Evolutionary conservation across 2,329 filamentous ascomycete genomes (phyloP), one percentile per base, ranked within the genome.

Genomic region (Beauveria sp.): DNA sequence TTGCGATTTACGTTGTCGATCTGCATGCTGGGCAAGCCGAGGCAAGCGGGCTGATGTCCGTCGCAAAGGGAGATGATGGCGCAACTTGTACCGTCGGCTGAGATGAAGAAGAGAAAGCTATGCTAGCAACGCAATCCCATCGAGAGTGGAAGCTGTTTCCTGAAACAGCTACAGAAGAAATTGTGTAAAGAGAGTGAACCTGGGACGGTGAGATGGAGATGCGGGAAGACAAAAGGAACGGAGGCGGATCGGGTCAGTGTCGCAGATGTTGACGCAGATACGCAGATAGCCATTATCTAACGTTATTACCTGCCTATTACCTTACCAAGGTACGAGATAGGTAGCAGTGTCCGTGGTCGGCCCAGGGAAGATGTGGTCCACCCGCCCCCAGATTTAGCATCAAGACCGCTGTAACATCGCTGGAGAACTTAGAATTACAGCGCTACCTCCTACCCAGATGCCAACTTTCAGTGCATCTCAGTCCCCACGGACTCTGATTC

Each of bases 1-100:
- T 86, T 87, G 69, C 80, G 83, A 66, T 82, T 79, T 66, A 85
- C 76, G 54, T 79, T 74, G 40, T 74, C 75, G 66, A 83, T 79
- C 57, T 78, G 70, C 74, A 81, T 79, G 65, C 26, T 51, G 38
- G 48, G 20, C n/a, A 26, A 60, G 10, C 18, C 6, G 31, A 12
- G 34, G 34, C 34, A 38, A 38, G 34, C 34, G 34, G 34, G 34
- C 34, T 6, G 34, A 38, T 38, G 34, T 43, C 48, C 24, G 40
- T 24, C 5, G 31, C 34, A 40, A 14, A 28, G 42, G 55, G 42
- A 51, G 58, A 48, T 62, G 63, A 50, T 60, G n/a, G 60, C 12
- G 24, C 31, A 46, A 45, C 26, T 22, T 46, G 40, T n/a, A 31
- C 40, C 20, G 24, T 40, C 34, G 14, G 40, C 9, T 34, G 34